These are phyloP conservation scores for Jimgerdemannia flammicorona DNA, from an alignment of 192 early-diverging fungal species.

Conservation along the genomic window DNA sequence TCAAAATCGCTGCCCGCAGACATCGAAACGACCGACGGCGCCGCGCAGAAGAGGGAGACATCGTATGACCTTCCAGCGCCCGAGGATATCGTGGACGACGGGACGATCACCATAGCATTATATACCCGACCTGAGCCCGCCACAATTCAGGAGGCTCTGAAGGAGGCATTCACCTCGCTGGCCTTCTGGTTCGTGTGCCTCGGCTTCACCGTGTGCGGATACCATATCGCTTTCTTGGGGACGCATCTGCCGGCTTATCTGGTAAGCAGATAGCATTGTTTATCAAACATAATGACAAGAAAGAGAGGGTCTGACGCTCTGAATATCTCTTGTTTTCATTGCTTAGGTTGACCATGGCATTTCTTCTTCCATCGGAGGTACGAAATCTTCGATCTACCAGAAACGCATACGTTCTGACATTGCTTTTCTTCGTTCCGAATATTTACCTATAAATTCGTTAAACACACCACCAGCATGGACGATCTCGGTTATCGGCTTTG, in stretches of 20 bases:
- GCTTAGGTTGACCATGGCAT: neutral
- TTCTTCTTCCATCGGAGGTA: neutral
- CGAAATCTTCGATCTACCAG: neutral
- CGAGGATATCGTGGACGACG: neutral
- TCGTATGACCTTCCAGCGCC: too few relatives aligned
- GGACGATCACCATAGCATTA: neutral
- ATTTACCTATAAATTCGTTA: too few relatives aligned
- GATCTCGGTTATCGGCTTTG: conserved; percentile 25
- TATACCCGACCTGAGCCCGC: conserved; percentile 2
- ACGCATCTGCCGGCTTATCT: conserved; percentile 35
- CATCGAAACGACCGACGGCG: neutral
- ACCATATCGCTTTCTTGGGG: conserved; percentile 31
- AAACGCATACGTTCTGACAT: neutral
- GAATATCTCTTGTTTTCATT: neutral
- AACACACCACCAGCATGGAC: conserved; percentile 31
- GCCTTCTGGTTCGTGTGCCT: conserved; percentile 23
- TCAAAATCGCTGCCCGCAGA: neutral
- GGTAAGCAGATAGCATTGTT: too few relatives aligned
- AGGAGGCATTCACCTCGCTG: conserved; percentile 19
- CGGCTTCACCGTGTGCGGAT: conserved; percentile 31
- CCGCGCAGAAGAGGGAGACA: neutral
- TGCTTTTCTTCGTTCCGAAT: too few relatives aligned
- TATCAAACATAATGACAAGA: too few relatives aligned
- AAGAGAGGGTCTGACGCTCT: too few relatives aligned
- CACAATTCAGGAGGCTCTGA: conserved; percentile 14